Evolutionary conservation across 495 filamentous ascomycete species (phyloP), one percentile per base, ranked within the genome.

Genomic region (Neurospora tetrasperma): DNA sequence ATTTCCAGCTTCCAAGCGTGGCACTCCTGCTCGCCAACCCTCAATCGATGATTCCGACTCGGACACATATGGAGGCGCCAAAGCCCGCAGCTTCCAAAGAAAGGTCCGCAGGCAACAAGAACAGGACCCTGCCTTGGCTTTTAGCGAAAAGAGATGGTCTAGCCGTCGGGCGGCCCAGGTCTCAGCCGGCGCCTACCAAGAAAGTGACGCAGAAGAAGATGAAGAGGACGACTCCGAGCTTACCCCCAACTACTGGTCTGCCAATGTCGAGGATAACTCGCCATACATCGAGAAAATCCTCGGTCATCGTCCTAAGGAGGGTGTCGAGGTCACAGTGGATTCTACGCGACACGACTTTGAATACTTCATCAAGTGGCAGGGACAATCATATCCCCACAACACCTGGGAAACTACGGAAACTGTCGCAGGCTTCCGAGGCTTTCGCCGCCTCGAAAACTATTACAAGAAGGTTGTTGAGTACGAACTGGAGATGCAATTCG

Each of bases 281-380:
- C 91, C 91, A 42, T 94, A 92, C 69, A 93, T 99, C 74, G 96
- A 99, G 75, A 87, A 91, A 69, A 90, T 98, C 70, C 87, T 98
- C 66, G 92, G 97, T 74, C 93, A 98, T 79, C 88, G 93, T 42
- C 81, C 90, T 12, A 93, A 89, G 79, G 90, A 92, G 43, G 93
- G 86, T 66, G 84, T 87, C 38, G 88, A 87, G 77, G 81, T 89
- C 41, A 83, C 86, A 27, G 77, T 80, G n/a, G 84, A 90, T 71
- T 74, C 88, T 46, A 87, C 86, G 27, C 92, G 92, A 74, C 88
- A 93, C 71, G 92, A 97, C 76, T 98, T 94, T 74, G 92, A 97
- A 73, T 99, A 93, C 80, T 93, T 91, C 78, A 94, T 99, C 76
- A 99, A 99, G 85, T 99, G 96, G 96, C 93, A 97, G 81, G 91